phyloP scores from a whole-genome alignment of 2,329 filamentous ascomycete species.

The Cladorrhinum sp. region DNA sequence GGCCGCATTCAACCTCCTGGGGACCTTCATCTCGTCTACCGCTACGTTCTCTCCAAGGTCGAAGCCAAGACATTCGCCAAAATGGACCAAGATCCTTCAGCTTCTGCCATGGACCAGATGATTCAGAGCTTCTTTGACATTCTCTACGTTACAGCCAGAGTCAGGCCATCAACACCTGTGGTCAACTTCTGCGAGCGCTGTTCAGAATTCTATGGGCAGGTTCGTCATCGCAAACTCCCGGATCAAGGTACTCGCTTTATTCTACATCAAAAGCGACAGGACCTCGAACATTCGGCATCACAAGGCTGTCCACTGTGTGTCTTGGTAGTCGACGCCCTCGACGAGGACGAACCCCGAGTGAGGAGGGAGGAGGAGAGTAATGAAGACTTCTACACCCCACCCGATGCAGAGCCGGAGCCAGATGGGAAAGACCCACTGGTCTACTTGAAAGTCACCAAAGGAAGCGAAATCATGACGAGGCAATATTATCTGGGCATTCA shows the following conservation, averaged over 20 bases:
- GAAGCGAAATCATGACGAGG: too few species aligned
- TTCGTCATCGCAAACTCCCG: neutral
- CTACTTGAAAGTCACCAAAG: neutral
- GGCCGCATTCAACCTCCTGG: neutral
- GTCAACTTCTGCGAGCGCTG: neutral
- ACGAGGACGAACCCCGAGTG: neutral
- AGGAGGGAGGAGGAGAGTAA: neutral
- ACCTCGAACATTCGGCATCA: neutral
- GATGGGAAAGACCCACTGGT: neutral
- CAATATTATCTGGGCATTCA: neutral
- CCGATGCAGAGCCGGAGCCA: neutral
- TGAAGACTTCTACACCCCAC: neutral
- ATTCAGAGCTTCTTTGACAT: neutral
- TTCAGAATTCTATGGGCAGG: neutral
- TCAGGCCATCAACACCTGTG: neutral
- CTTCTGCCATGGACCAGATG: neutral
- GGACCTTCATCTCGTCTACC: neutral
- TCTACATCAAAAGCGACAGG: neutral
- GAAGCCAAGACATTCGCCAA: neutral
- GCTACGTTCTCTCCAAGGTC: neutral
- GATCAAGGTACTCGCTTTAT: neutral
- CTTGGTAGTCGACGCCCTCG: neutral
- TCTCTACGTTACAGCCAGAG: neutral
- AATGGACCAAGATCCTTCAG: neutral
- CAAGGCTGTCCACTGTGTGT: neutral